Evolutionary conservation across 352 stramenopile species (phyloP), one percentile per base, ranked within the genome.

Genomic region (Phytophthora boehmeriae): DNA sequence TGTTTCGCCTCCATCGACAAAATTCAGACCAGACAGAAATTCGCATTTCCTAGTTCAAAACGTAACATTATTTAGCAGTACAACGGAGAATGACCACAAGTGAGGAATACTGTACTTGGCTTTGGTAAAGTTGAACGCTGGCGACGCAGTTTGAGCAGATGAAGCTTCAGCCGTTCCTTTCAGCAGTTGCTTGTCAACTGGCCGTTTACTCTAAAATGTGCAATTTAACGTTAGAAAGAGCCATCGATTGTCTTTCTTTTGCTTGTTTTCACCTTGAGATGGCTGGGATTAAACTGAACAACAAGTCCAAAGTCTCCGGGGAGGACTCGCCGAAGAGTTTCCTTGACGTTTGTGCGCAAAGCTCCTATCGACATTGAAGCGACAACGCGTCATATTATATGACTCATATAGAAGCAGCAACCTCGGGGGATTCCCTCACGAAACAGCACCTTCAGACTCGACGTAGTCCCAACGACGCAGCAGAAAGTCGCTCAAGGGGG

Each of bases 61-160:
- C n/a, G n/a, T n/a, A n/a, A n/a, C n/a, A n/a, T n/a, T n/a, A n/a
- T n/a, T n/a, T n/a, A n/a, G n/a, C n/a, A n/a, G n/a, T n/a, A n/a
- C n/a, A n/a, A n/a, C n/a, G n/a, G n/a, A n/a, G n/a, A n/a, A n/a
- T n/a, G n/a, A n/a, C n/a, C n/a, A n/a, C n/a, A n/a, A n/a, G n/a
- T n/a, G n/a, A n/a, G n/a, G n/a, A n/a, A n/a, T n/a, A n/a, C n/a
- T 68, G 17, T 54, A 90, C 83, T 71, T 84, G 51, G 73, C 75
- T 17, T 83, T 77, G 13, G 73, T 88, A 51, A 93, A 93, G 63
- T 91, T 75, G 51, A 91, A 93, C 8, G 52, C 51, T 5, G 42
- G 49, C 13, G 28, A 5, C 35, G 54, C 53, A 17, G 52, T 17
- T 8, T 54, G n/a, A n/a, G n/a, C n/a, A n/a, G n/a, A n/a, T n/a